Evolutionary conservation across 2,329 filamentous ascomycete genomes (phyloP).

Genomic region (Akanthomyces lecanii): DNA sequence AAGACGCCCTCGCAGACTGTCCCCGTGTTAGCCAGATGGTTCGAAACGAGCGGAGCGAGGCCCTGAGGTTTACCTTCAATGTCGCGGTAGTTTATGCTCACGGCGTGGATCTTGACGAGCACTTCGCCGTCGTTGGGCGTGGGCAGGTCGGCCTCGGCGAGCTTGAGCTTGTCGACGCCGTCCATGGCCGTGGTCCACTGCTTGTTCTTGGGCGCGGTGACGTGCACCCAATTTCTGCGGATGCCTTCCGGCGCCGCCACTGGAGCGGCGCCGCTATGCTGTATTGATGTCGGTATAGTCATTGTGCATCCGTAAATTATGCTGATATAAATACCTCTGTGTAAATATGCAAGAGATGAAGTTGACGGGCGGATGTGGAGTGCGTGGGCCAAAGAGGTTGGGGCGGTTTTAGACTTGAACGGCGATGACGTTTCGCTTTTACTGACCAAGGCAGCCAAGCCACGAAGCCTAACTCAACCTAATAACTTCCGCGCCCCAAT

Average conservation of each 20-base stretch:
- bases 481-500: background rate
- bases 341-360: background rate
- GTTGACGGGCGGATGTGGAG: background rate
- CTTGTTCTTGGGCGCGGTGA: conserved; percentile 29
- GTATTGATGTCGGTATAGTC: background rate
- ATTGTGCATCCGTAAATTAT: background rate
- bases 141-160: conserved; percentile 42
- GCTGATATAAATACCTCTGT: no score
- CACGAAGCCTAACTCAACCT: background rate
- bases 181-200: conserved; percentile 55
- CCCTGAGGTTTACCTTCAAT: conserved; percentile 37
- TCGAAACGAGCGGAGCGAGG: background rate
- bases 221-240: conserved; percentile 18
- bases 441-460: background rate
- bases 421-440: background rate
- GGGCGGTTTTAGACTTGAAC: background rate
- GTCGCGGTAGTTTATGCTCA: conserved; percentile 49
- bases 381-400: background rate
- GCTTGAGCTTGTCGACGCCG: conserved; percentile 50
- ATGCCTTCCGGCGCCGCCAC: background rate
- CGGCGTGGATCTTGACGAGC: conserved; percentile 43
- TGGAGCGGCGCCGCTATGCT: background rate
- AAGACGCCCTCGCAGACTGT: conserved; percentile 63
- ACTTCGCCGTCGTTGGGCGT: conserved; percentile 48
- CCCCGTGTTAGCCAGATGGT: background rate